Conservation (phyloP, 1,284 basidiomycete genomes). For the Mycena citricolor region DNA sequence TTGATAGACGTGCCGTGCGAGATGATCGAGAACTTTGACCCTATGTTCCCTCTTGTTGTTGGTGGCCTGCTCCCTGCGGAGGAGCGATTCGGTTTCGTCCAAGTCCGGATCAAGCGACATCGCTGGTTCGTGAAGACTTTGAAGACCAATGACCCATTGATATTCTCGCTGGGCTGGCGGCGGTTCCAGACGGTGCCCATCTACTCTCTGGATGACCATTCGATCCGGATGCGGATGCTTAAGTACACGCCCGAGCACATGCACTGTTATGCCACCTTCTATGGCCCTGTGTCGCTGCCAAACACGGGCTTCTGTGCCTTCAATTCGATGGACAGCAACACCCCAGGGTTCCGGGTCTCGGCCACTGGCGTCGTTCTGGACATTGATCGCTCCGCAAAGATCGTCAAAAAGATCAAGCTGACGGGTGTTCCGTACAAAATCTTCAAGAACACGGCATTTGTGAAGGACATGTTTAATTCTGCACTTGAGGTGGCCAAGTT, state of each 20-base stretch:
- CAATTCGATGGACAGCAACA: constrained; percentile 74
- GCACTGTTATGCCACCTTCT: constrained; percentile 98
- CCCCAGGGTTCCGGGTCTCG: constrained; percentile 82
- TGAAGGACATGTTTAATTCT: constrained; percentile 96
- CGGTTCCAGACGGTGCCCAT: constrained; percentile 95
- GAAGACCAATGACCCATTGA: constrained; percentile 97
- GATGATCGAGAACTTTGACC: constrained; percentile 92
- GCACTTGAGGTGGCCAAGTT: constrained; percentile 97
- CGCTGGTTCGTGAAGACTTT: constrained; percentile 92
- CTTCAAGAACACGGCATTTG: constrained; percentile 98
- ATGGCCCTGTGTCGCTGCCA: constrained; percentile 87
- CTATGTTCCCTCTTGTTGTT: constrained; percentile 86
- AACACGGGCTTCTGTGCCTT: constrained; percentile 98
- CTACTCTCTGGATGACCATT: constrained; percentile 96
- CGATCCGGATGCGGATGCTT: constrained; percentile 97
- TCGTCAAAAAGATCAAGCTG: constrained; percentile 98
- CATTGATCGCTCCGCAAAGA: constrained; percentile 88
- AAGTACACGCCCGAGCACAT: constrained; percentile 99
- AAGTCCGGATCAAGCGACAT: constrained; percentile 95
- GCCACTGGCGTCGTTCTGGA: constrained; percentile 96
- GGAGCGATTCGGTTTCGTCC: constrained; percentile 90
- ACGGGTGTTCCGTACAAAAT: constrained; percentile 96
- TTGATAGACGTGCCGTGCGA: constrained; percentile 85
- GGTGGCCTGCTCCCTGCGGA: constrained; percentile 93
- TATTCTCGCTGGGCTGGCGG: constrained; percentile 95